Base-by-base conservation (phyloP, 83 land plant species). In the Larix sibirica region DNA sequence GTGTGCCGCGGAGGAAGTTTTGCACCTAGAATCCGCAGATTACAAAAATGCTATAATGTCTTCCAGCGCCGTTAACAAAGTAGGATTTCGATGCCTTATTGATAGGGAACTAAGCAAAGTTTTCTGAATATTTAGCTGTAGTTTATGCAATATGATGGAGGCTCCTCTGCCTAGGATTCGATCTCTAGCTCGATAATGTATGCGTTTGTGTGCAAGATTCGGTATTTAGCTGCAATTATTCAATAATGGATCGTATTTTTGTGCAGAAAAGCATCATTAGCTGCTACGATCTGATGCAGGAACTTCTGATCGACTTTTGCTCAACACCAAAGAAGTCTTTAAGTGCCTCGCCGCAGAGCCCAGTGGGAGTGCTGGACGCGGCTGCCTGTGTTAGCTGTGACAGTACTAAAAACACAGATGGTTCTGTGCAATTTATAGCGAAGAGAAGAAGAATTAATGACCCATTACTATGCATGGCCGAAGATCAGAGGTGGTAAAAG, bases 321-420 rank as follows among this genome's bases (percentile, higher is more conserved):
- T 77, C 74, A 36, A 82, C 6, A 73, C 87, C 78, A 88, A 78
- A 60, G 68, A 75, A 5, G 31, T 70, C 21, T 84, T 82, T 13
- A 84, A 83, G 69, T 71, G 16, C 60, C 14, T 21, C 59, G 67
- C 92, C 92, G 58, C 81, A 42, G 59, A 90, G 92, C 78, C 92
- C 92, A 7, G 82, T 87, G 77, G 92, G 90, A 61, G 89, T 90
- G 31, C 86, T 90, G 13, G 92, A 90, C 71, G 92, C 92, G 24
- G 92, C 90, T 6, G 88, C 88, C 62, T 77, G 62, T 31, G 36
- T 77, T 4, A 77, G 80, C 80, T 26, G 80, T 3, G 80, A 58
- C 16, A 77, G 80, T 60, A 26, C 62, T 77, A 5, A 77, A 54
- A 58, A 56, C 62, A 77, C 80, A 4, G 23, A 2, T 23, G 58